phyloP scores from a whole-genome alignment of 164 flowering plant genomes.

The Liquidambar formosana region DNA sequence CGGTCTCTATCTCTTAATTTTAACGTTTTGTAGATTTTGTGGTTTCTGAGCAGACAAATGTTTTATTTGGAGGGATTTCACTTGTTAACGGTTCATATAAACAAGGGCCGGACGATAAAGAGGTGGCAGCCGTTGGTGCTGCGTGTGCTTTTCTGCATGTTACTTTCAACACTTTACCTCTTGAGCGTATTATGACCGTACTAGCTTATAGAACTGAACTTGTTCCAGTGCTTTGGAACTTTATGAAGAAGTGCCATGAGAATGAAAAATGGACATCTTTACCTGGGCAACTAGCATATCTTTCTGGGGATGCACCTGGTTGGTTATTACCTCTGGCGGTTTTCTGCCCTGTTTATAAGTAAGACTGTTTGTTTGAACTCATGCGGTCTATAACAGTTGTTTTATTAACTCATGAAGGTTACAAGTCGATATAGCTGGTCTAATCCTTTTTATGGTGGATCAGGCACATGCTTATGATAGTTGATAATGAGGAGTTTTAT shows the following conservation, averaged over 20 bases:
- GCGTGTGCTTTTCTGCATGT: slow-evolving; percentile 86
- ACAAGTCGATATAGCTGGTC: background rate
- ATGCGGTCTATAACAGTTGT: background rate
- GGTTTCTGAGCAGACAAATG: slow-evolving; percentile 59
- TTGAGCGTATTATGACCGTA: slow-evolving; percentile 77
- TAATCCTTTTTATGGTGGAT: slow-evolving; percentile 17
- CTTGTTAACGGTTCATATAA: slow-evolving; percentile 23
- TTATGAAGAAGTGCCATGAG: slow-evolving; percentile 87
- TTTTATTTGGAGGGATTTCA: slow-evolving; percentile 57
- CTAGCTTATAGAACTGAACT: slow-evolving; percentile 92
- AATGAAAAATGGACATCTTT: slow-evolving; percentile 70
- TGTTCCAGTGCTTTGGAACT: slow-evolving; percentile 87
- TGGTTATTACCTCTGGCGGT: slow-evolving; percentile 91
- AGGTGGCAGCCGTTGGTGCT: slow-evolving; percentile 73
- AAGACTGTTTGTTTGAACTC: slow-evolving; percentile 25
- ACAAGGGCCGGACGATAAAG: slow-evolving; percentile 47
- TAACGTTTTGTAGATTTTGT: slow-evolving; percentile 2
- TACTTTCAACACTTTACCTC: slow-evolving; percentile 69
- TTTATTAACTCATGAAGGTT: background rate
- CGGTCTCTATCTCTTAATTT: slow-evolving; percentile 7
- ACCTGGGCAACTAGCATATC: slow-evolving; percentile 52
- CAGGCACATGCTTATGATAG: slow-evolving; percentile 95
- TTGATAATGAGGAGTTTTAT: slow-evolving; percentile 96
- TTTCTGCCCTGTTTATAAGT: slow-evolving; percentile 97
- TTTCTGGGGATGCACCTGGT: slow-evolving; percentile 74